Conservation (phyloP, 805 yeast species). For the Yamadazyma takamatsuzukensis region DNA sequence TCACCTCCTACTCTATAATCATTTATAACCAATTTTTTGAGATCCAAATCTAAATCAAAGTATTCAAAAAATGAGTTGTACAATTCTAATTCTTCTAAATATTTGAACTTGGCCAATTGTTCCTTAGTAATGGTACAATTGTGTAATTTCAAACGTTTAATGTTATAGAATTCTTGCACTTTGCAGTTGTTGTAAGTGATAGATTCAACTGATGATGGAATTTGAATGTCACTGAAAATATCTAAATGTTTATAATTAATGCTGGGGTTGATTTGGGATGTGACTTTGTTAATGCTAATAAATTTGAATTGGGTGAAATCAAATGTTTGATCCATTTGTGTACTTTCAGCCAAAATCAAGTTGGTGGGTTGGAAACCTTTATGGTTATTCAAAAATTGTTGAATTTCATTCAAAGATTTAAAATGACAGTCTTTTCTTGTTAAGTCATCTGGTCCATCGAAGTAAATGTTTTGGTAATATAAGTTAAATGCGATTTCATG, state of each 20-base stretch:
- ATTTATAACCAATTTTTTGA: conserved; percentile 4
- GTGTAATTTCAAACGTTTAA: conserved; percentile 5
- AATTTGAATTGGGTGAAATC: conserved; percentile 6
- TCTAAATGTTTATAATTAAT: conserved; percentile 2
- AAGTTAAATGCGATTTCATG: conserved; percentile 3
- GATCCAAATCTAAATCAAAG: conserved; percentile 1
- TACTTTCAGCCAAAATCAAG: conserved; percentile 2
- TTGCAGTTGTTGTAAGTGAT: background rate
- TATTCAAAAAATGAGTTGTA: conserved; percentile 3
- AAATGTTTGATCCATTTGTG: conserved; percentile 1
- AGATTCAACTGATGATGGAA: background rate
- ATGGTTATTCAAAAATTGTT: conserved; percentile 1
- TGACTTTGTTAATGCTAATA: conserved; percentile 2
- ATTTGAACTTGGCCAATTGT: conserved; percentile 1
- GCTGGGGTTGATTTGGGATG: background rate
- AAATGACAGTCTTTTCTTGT: background rate
- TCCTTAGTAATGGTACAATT: background rate
- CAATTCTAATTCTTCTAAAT: conserved; percentile 3
- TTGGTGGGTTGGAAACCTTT: conserved; percentile 4
- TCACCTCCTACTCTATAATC: conserved; percentile 7
- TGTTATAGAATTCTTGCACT: background rate
- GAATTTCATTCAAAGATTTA: conserved; percentile 1
- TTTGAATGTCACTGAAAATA: background rate
- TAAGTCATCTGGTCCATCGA: background rate
- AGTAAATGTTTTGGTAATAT: background rate